Evolutionary conservation across 768 basidiomycete species (phyloP).

Genomic region (Leccinum variicolor): DNA sequence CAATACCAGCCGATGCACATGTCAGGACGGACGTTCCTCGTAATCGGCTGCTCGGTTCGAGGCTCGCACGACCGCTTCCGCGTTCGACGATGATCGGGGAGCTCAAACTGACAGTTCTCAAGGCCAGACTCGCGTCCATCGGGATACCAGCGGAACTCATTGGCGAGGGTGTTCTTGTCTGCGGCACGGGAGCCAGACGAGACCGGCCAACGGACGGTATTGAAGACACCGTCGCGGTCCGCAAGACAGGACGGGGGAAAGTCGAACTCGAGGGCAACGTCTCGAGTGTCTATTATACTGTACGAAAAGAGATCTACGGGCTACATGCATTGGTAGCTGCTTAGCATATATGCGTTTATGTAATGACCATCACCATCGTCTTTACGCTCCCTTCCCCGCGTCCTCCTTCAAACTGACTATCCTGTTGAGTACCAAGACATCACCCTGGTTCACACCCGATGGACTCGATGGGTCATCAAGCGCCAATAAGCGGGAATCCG

Average conservation of each 20-base stretch:
- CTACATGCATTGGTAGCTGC: slow-evolving; percentile 87
- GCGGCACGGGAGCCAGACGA: slow-evolving; percentile 58
- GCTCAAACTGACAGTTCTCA: slow-evolving; percentile 86
- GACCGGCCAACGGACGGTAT: slow-evolving; percentile 40
- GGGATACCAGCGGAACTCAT: slow-evolving; percentile 90
- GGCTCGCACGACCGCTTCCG: slow-evolving; percentile 64
- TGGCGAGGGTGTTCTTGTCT: slow-evolving; percentile 96
- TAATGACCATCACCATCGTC: slow-evolving; percentile 2
- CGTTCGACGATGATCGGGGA: slow-evolving; percentile 97
- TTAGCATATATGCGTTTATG: slow-evolving; percentile 20
- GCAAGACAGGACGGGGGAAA: slow-evolving; percentile 80
- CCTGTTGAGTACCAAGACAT: slow-evolving; percentile 82
- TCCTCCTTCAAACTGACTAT: slow-evolving; percentile 96
- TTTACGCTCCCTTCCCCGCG: slow-evolving; percentile 57
- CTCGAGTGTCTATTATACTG: slow-evolving; percentile 85
- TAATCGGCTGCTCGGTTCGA: slow-evolving; percentile 57
- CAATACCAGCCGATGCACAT: slow-evolving; percentile 23
- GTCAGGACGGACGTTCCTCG: slow-evolving; percentile 22
- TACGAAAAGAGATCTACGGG: slow-evolving; percentile 86
- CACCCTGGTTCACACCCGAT: slow-evolving; percentile 57
- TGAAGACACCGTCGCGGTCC: slow-evolving; percentile 78
- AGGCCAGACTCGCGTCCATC: slow-evolving; percentile 68
- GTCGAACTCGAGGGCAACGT: slow-evolving; percentile 89
- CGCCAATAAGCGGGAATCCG: slow-evolving; percentile 68
- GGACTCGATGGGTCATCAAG: slow-evolving; percentile 50